Evolutionary conservation across 768 basidiomycete species (phyloP).

Genomic region (Serpula lacrymans): DNA sequence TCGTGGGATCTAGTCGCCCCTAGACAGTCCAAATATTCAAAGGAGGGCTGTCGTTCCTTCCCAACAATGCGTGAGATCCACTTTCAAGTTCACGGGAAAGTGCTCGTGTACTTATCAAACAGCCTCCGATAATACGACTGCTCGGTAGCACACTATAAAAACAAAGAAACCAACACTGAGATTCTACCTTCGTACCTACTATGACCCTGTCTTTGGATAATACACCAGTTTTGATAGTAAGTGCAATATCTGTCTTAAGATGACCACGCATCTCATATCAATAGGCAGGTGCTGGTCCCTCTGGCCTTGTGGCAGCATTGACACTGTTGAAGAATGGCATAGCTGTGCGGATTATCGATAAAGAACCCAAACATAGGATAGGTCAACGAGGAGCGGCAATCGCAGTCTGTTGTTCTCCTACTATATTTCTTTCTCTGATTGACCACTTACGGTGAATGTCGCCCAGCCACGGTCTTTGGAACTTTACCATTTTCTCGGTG

Average conservation of each 20-base stretch:
- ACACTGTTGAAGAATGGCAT: constrained; percentile 20
- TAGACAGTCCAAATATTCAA: too few species aligned
- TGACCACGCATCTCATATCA: neutral
- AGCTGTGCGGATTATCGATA: constrained; percentile 21
- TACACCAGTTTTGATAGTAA: neutral
- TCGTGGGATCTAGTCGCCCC: too few species aligned
- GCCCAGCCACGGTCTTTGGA: constrained; percentile 27
- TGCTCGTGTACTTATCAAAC: too few species aligned
- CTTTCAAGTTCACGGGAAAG: too few species aligned
- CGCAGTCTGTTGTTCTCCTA: constrained; percentile 1
- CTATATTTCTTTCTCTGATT: constrained; percentile 19
- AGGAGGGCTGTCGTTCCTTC: too few species aligned
- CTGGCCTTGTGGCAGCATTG: constrained; percentile 22
- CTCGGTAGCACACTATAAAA: too few species aligned
- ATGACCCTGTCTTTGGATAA: too few species aligned
- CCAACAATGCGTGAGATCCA: too few species aligned
- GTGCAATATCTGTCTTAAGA: neutral
- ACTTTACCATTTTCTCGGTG: constrained; percentile 25
- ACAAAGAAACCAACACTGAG: too few species aligned
- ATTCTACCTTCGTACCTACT: too few species aligned
- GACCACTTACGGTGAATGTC: neutral
- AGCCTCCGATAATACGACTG: too few species aligned
- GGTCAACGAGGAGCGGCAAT: constrained; percentile 7
- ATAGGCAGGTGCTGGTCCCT: constrained; percentile 18
- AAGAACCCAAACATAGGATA: neutral